Percentiles rank a stretch among this genome's conserved stretches.
Conservation (phyloP, 768 basidiomycete species). For the Mycena galericulata region DNA sequence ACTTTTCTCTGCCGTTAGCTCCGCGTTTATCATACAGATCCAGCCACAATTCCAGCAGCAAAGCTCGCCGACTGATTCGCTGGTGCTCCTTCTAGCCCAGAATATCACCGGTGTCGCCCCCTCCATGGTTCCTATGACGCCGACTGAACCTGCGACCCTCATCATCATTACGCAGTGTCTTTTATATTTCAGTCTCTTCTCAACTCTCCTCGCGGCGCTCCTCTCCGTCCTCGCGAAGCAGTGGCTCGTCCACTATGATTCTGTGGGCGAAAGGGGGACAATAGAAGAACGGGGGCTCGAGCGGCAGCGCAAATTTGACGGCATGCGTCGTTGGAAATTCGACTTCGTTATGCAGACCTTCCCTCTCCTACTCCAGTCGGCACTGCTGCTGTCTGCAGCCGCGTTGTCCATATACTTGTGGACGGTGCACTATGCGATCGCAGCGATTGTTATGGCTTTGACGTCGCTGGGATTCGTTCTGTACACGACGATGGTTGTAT, state of each 20-base stretch:
- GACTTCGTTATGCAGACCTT: constrained; percentile 9
- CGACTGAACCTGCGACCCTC: not conserved
- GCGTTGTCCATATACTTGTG: not conserved
- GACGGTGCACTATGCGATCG: constrained; percentile 1
- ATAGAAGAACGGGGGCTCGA: constrained; percentile 8
- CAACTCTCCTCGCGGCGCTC: constrained; percentile 3
- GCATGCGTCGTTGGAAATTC: constrained; percentile 6
- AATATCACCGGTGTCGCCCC: not conserved
- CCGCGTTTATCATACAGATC: constrained; percentile 14
- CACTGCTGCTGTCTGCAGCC: not conserved
- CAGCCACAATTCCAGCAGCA: constrained; percentile 10
- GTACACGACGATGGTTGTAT: not conserved
- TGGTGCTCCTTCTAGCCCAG: not conserved
- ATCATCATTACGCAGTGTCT: constrained; percentile 2
- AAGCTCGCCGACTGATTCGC: not conserved
- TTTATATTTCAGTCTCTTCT: constrained; percentile 16
- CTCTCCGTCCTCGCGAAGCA: constrained; percentile 8
- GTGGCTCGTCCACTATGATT: not conserved
- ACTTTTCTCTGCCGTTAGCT: constrained; percentile 11
- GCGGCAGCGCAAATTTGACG: constrained; percentile 15
- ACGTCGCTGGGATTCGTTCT: not conserved
- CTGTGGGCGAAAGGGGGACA: not conserved
- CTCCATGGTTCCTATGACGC: not conserved
- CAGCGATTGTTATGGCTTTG: not conserved
- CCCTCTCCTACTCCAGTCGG: not conserved